A percentile compares a stretch with the other conserved stretches of the same genome.
phyloP scores from a whole-genome alignment of 108 stramenopile genomes.

The Skeletonema costatum region DNA sequence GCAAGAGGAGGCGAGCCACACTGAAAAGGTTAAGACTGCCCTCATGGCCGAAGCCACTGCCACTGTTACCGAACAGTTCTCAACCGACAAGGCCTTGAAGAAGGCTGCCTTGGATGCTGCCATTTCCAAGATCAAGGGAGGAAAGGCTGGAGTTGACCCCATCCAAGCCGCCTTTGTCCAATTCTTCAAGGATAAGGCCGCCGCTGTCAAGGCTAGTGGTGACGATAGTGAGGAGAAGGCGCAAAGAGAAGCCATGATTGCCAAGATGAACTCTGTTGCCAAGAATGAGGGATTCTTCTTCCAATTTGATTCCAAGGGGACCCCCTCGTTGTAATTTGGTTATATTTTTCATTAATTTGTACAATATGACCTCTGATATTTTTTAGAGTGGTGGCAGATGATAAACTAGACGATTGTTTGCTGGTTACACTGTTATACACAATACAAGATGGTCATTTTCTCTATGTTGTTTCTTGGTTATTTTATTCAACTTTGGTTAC shows the following conservation, averaged over 20 bases:
- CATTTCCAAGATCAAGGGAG: conserved; percentile 71
- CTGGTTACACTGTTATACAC: background rate
- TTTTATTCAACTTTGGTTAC: background rate
- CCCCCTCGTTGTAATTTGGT: conserved; percentile 58
- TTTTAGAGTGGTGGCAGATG: background rate
- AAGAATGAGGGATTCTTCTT: conserved; percentile 81
- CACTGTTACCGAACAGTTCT: conserved; percentile 70
- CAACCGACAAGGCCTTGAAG: conserved; percentile 64
- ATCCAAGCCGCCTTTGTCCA: conserved; percentile 73
- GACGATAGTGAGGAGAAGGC: conserved; percentile 67
- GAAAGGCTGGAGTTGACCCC: conserved; percentile 55
- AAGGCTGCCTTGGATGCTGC: conserved; percentile 77
- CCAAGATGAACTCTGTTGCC: conserved; percentile 80
- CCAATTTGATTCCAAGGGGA: conserved; percentile 66
- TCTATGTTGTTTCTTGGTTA: background rate
- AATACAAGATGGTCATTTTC: too few species aligned
- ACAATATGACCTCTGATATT: conserved; percentile 1
- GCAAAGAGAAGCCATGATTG: conserved; percentile 64
- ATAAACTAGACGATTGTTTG: background rate
- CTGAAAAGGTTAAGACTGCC: conserved; percentile 83
- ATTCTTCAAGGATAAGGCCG: conserved; percentile 79
- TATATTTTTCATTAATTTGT: conserved; percentile 2
- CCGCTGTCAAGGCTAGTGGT: conserved; percentile 67
- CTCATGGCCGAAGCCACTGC: conserved; percentile 83
- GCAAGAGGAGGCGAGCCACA: conserved; percentile 63